phyloP scores from a whole-genome alignment of 164 flowering plant species.

The Piper betle region DNA sequence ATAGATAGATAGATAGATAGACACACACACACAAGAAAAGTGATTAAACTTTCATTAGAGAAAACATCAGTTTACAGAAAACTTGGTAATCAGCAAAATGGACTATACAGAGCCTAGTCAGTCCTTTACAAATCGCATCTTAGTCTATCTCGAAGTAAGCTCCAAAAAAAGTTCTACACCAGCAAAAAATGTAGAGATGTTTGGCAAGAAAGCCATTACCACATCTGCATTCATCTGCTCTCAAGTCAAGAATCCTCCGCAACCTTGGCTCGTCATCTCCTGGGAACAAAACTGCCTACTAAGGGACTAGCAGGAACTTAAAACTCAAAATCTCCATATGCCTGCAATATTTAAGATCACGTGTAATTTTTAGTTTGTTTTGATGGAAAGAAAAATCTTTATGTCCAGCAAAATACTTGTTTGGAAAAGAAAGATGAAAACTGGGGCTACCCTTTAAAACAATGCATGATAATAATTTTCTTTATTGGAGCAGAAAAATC shows the following conservation, averaged over 20 bases:
- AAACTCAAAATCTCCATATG: slow-evolving; percentile 83
- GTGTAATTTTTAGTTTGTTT: neutral
- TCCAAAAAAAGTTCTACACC: neutral
- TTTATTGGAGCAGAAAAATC: neutral
- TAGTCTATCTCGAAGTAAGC: too few relatives aligned
- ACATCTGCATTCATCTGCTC: neutral
- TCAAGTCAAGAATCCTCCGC: neutral
- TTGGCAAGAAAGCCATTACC: neutral
- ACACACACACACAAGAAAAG: too few relatives aligned
- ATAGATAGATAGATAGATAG: too few relatives aligned
- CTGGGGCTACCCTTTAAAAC: neutral
- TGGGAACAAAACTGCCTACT: neutral
- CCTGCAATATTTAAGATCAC: slow-evolving; percentile 27
- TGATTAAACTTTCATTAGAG: too few relatives aligned
- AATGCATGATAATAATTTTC: neutral
- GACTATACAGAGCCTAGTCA: too few relatives aligned
- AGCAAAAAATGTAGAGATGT: neutral
- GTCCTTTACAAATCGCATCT: too few relatives aligned
- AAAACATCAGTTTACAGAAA: too few relatives aligned
- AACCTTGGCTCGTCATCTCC: neutral
- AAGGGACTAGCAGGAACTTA: slow-evolving; percentile 12
- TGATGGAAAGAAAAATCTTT: neutral
- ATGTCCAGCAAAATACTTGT: neutral
- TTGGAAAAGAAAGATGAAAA: neutral
- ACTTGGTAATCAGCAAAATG: too few relatives aligned